phyloP scores from a whole-genome alignment of 176 grass and related monocot species.

The Canna indica region DNA sequence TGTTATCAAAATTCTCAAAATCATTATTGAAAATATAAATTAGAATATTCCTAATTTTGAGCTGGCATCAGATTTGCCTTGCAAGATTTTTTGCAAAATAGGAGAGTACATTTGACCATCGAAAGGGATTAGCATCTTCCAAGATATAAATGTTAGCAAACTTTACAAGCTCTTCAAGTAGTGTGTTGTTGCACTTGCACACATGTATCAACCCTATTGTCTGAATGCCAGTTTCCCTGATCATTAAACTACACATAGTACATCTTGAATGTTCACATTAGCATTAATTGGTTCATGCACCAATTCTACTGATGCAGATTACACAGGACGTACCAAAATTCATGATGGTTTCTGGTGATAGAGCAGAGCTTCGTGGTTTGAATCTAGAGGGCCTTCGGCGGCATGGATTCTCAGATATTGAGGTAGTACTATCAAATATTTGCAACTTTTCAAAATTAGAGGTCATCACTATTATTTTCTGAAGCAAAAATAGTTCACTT shows the following conservation, averaged over 20 bases:
- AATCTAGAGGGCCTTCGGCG: constrained; percentile 80
- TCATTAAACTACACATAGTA: too few relatives aligned
- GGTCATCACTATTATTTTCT: background rate
- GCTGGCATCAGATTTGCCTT: too few relatives aligned
- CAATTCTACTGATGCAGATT: constrained; percentile 38
- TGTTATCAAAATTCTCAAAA: too few relatives aligned
- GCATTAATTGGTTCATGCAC: background rate
- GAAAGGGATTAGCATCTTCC: too few relatives aligned
- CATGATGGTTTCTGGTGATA: constrained; percentile 68
- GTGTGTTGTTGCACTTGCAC: too few relatives aligned
- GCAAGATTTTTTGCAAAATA: too few relatives aligned
- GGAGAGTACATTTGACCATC: too few relatives aligned
- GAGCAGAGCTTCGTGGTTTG: constrained; percentile 75
- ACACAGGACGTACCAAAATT: constrained; percentile 90
- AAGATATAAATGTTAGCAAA: too few relatives aligned
- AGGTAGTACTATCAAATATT: constrained; percentile 28
- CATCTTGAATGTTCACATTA: constrained; percentile 4
- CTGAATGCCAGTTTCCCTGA: constrained; percentile 1
- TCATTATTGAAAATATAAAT: background rate
- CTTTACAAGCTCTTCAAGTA: too few relatives aligned
- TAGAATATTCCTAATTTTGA: too few relatives aligned
- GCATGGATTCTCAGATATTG: constrained; percentile 47
- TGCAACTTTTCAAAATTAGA: background rate
- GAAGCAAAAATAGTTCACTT: too few relatives aligned
- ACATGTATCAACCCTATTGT: too few relatives aligned